These are phyloP conservation scores for Biscogniauxia mediterranea DNA, from an alignment of 2,329 filamentous ascomycete species.

Conservation along the genomic window DNA sequence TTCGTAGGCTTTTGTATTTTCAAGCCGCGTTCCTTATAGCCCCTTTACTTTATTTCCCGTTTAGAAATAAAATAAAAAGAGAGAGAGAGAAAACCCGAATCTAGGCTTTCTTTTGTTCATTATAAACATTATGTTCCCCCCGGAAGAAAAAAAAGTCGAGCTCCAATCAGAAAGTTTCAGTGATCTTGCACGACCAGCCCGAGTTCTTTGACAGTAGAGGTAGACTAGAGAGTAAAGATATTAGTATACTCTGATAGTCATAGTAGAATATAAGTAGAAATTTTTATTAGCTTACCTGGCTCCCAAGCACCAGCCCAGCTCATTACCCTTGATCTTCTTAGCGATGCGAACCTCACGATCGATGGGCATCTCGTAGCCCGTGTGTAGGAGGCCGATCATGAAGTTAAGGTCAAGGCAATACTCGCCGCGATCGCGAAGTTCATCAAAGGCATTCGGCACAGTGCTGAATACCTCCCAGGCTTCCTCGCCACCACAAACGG, in stretches of 20 bases:
- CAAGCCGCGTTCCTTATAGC: too few species aligned
- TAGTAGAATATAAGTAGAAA: background rate
- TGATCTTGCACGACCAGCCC: conserved; percentile 87
- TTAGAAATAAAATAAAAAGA: too few species aligned
- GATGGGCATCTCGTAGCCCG: conserved; percentile 96
- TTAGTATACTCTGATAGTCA: conserved; percentile 35
- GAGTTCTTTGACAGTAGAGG: conserved; percentile 78
- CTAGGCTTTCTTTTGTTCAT: background rate
- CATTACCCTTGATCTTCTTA: conserved; percentile 97
- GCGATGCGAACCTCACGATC: conserved; percentile 95
- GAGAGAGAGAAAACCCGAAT: too few species aligned
- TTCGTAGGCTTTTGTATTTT: too few species aligned
- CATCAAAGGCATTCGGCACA: conserved; percentile 73
- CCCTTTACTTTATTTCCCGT: too few species aligned
- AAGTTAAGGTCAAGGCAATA: conserved; percentile 95
- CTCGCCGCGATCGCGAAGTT: conserved; percentile 80
- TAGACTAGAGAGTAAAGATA: conserved; percentile 55
- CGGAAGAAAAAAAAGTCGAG: background rate
- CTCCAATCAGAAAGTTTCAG: conserved; percentile 60
- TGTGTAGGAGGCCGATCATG: conserved; percentile 89
- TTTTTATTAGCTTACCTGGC: conserved; percentile 66
- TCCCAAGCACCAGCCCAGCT: conserved; percentile 96
- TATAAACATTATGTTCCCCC: background rate
- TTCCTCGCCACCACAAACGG: conserved; percentile 76
- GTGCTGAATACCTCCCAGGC: conserved; percentile 79